Evolutionary conservation across 805 yeast genomes (phyloP).

Genomic region (Yarrowia bubula): DNA sequence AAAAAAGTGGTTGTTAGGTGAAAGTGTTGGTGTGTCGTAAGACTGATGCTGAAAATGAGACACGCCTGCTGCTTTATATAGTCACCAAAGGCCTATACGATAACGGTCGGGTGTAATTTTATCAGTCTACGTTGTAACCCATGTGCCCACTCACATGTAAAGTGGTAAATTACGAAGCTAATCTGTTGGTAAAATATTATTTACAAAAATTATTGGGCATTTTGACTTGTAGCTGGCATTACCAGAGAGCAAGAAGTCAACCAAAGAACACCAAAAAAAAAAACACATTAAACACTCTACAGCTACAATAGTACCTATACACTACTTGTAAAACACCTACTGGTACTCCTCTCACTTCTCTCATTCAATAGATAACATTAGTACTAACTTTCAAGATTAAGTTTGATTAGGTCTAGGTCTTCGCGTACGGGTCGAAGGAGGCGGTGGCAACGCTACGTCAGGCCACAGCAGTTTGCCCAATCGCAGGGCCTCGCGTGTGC

Average conservation of each 20-base stretch:
- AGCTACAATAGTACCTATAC: no score
- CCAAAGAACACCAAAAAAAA: no score
- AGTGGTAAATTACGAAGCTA: neutral
- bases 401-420: conserved; percentile 4
- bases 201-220: neutral
- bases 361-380: no score
- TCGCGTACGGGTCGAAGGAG: conserved; percentile 21
- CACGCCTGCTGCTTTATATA: neutral
- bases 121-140: no score
- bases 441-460: conserved; percentile 6
- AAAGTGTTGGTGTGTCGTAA: neutral
- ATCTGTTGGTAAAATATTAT: neutral
- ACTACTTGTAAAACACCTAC: no score
- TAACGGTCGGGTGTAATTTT: no score
- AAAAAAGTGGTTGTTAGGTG: no score
- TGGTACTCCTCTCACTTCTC: no score
- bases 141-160: neutral
- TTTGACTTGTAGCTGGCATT: neutral
- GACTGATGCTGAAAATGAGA: neutral
- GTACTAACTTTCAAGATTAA: no score
- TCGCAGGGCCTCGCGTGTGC: conserved; percentile 9
- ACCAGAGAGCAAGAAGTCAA: no score
- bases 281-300: no score
- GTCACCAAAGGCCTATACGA: no score
- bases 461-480: conserved; percentile 23